phyloP scores from a whole-genome alignment of 2,329 filamentous ascomycete genomes.

The Fusarium brachygibbosum region DNA sequence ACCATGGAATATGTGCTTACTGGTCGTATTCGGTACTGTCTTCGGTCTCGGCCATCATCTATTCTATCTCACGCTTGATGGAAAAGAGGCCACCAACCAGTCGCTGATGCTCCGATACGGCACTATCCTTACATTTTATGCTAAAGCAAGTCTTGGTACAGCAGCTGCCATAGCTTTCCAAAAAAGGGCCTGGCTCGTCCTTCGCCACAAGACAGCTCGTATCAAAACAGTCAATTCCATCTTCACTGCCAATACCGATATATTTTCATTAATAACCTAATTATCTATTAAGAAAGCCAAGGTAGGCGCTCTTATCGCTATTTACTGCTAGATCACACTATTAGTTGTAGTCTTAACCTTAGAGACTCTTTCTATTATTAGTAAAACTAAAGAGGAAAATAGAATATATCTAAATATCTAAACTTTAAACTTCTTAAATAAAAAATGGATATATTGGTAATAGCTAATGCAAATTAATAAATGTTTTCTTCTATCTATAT shows the following conservation, averaged over 20 bases:
- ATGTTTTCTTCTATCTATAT: neutral
- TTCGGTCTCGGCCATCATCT: slow-evolving; percentile 21
- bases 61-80: neutral
- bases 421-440: slow-evolving; percentile 20
- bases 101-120: slow-evolving; percentile 16
- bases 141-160: slow-evolving; percentile 10
- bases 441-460: neutral
- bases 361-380: neutral
- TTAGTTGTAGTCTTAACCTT: neutral
- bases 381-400: too few relatives aligned
- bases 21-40: fast-evolving
- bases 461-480: fast-evolving
- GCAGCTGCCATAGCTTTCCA: neutral
- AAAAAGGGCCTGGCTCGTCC: slow-evolving; percentile 1
- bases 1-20: slow-evolving; percentile 19
- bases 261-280: neutral
- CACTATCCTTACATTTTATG: slow-evolving; percentile 1
- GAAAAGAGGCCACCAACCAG: neutral
- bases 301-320: neutral
- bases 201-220: neutral
- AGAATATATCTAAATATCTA: neutral
- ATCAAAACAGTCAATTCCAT: slow-evolving; percentile 7
- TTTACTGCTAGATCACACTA: slow-evolving; percentile 3
- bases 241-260: slow-evolving; percentile 16
- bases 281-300: neutral